Evolutionary conservation across 2,329 filamentous ascomycete species (phyloP), one percentile per base, ranked within the genome.

Genomic region (Cladosporium cucumerinum): DNA sequence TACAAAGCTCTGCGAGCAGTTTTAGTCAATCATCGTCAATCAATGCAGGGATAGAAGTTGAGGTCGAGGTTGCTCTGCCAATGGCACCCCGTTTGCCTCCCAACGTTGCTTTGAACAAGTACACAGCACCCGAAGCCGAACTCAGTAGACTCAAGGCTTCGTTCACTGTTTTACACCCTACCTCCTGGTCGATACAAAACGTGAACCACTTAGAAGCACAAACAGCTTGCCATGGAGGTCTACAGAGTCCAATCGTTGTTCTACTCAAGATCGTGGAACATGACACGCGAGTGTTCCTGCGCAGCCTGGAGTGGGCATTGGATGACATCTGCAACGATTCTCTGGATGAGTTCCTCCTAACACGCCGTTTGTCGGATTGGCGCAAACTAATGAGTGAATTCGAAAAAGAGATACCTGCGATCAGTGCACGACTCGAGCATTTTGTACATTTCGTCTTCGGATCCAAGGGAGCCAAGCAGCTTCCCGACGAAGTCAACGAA

Each of bases 291-390:
- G 62, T 46, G 5, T 61, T 68, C 25, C 61, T 66, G 32, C 55
- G 51, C 36, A 65, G 58, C 34, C 23, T 68, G 23, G 66, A 68
- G 30, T 54, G 36, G n/a, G 58, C 55, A 16, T 49, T 66, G 32
- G 52, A 60, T 11, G 65, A 65, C 46, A 68, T 68, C 14, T 65
- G 65, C 18, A 36, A 68, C 26, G 66, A 68, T 43, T 66, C 66
- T 28, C 34, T 66, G 48, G 65, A 68, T 36, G 66, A 66, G 28
- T 68, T 64, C 21, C 54, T 68, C 25, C 62, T 68, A 59, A 61
- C 65, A 18, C 48, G 48, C 25, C 36, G 61, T 34, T 23, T 68
- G 6, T 46, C 63, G 7, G 57, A 57, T 6, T 68, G 66, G 66
- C 61, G 66, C 18, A 54, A 57, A 23, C 57, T 68, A 5, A 64